Conservation (phyloP, 805 yeast genomes). For the Candida patagonica region DNA sequence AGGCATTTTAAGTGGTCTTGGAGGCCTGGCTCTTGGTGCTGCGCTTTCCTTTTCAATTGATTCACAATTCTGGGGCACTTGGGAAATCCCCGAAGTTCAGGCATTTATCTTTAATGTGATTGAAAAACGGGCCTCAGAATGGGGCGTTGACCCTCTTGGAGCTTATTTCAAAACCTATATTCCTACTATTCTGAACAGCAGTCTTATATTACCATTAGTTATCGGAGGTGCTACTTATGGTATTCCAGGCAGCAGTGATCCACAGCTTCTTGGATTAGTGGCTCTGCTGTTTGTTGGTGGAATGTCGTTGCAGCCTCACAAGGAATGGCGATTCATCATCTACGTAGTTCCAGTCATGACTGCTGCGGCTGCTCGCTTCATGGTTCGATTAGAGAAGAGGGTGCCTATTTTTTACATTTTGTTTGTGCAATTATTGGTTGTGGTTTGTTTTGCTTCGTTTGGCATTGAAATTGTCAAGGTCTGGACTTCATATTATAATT, state of each 20-base stretch:
- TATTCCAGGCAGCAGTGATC: constrained; percentile 20
- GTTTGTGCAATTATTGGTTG: constrained; percentile 21
- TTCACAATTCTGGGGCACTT: constrained; percentile 60
- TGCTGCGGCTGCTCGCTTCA: constrained; percentile 54
- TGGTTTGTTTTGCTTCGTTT: constrained; percentile 29
- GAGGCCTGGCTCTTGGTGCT: constrained; percentile 48
- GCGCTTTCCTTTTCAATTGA: constrained; percentile 46
- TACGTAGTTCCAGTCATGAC: constrained; percentile 67
- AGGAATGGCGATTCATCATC: constrained; percentile 86
- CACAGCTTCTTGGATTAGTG: constrained; percentile 39
- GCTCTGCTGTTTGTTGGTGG: constrained; percentile 46
- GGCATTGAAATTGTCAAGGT: constrained; percentile 43
- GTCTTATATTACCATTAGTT: constrained; percentile 30
- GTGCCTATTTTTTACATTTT: constrained; percentile 5
- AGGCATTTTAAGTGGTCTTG: constrained; percentile 20
- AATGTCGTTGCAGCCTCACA: constrained; percentile 80
- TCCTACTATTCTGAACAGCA: constrained; percentile 32
- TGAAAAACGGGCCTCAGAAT: constrained; percentile 60
- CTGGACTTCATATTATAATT: constrained; percentile 60
- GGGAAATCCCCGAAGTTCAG: constrained; percentile 63
- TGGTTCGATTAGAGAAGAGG: constrained; percentile 27
- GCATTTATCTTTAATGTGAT: constrained; percentile 69
- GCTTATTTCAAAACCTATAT: constrained; percentile 54
- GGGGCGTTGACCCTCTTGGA: constrained; percentile 77
- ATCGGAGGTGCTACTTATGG: constrained; percentile 35